Conservation (phyloP, 768 basidiomycete genomes). For the Pseudohyphozyma bogoriensis region DNA sequence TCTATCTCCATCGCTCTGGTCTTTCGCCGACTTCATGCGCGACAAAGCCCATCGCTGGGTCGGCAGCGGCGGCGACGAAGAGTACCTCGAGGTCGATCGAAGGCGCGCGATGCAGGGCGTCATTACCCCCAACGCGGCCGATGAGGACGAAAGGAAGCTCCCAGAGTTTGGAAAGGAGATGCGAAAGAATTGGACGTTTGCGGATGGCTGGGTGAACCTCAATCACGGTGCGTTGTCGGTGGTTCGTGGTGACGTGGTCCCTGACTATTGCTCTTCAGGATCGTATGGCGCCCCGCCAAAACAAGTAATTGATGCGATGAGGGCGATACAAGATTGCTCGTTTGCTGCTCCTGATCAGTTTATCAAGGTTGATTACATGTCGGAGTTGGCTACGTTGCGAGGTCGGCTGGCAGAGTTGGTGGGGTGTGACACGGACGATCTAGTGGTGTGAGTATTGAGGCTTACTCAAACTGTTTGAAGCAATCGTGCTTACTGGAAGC, state of each 20-base stretch:
- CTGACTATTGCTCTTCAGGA: conserved; percentile 10
- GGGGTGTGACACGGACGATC: conserved; percentile 20
- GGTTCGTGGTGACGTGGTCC: no score
- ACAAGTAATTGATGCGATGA: conserved; percentile 7
- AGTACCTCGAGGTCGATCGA: conserved; percentile 51
- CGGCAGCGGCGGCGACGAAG: conserved; percentile 39
- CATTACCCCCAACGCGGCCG: background rate
- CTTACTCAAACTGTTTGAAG: background rate
- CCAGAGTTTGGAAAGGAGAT: conserved; percentile 17
- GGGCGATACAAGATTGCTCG: background rate
- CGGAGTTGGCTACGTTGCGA: conserved; percentile 4
- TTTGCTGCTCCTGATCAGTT: conserved; percentile 19
- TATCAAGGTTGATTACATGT: conserved; percentile 12
- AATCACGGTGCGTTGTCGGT: conserved; percentile 24
- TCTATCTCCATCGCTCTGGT: conserved; percentile 61
- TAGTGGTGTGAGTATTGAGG: conserved; percentile 15
- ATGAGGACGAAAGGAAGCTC: background rate
- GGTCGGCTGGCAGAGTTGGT: conserved; percentile 12
- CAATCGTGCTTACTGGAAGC: background rate
- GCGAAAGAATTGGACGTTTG: conserved; percentile 22
- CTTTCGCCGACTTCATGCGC: conserved; percentile 66
- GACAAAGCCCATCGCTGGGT: conserved; percentile 74
- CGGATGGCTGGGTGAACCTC: conserved; percentile 18
- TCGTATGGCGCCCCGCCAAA: conserved; percentile 22
- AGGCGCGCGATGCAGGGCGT: conserved; percentile 42